Evolutionary conservation across 108 stramenopile genomes (phyloP).

Genomic region (Seminavis robusta): DNA sequence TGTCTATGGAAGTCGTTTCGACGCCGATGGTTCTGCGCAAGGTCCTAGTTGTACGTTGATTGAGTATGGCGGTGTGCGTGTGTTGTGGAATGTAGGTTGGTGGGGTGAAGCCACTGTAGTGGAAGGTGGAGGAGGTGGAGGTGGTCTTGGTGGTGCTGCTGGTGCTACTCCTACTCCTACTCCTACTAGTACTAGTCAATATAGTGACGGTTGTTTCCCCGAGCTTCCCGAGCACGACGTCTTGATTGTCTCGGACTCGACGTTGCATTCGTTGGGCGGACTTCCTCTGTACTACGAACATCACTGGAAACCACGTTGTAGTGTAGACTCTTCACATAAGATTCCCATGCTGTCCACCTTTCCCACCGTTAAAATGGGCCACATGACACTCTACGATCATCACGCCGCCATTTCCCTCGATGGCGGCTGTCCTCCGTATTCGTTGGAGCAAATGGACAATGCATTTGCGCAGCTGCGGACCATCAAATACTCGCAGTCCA

Average conservation of each 20-base stretch:
- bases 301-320: neutral
- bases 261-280: conserved; percentile 50
- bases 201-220: conserved; percentile 16
- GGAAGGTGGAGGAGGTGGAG: neutral
- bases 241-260: conserved; percentile 69
- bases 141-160: neutral
- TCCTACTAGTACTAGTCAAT: neutral
- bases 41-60: conserved; percentile 75
- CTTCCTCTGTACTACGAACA: conserved; percentile 27
- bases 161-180: neutral
- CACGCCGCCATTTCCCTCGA: conserved; percentile 77
- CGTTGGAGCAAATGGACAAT: conserved; percentile 86
- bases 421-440: conserved; percentile 63
- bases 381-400: conserved; percentile 94
- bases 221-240: conserved; percentile 63
- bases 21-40: conserved; percentile 25
- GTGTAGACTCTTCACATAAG: neutral
- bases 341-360: conserved; percentile 89
- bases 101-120: conserved; percentile 10
- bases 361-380: conserved; percentile 95
- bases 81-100: conserved; percentile 74
- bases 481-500: conserved; percentile 88
- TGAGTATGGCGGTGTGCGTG: conserved; percentile 69
- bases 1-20: conserved; percentile 62
- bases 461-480: conserved; percentile 64